Evolutionary conservation across 208 protist species (phyloP), one percentile per base, ranked within the genome.

Genomic region (Acanthamoeba castellanii): DNA sequence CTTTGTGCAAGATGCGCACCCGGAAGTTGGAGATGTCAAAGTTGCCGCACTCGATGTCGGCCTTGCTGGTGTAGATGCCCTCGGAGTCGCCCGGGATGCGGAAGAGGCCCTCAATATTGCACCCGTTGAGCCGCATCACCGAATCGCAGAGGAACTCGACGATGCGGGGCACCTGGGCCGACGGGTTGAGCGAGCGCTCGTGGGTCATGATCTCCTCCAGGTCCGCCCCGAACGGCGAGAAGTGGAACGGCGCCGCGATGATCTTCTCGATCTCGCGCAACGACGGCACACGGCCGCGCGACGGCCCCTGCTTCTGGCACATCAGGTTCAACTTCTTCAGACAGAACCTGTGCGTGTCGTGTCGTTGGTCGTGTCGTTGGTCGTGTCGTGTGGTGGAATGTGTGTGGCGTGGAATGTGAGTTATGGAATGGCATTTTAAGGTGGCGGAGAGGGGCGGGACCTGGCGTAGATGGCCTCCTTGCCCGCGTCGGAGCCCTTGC

Each of bases 41-140:
- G 85, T 74, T 72, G 59, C 85, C 85, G 30, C 85, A 91, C 34
- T 91, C 85, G 85, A 91, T 91, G 52, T 91, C 85, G 57, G 85
- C 85, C 61, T 91, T 91, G 59, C 52, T 91, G 8, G 32, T 72
- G 61, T 91, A 91, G 37, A 91, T 37, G 22, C 61, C 37, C 57
- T 70, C 85, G 32, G 85, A 74, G 42, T 91, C 85, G 27, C 85
- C 85, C 13, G 52, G 52, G 30, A 91, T 91, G 16, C 85, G 52
- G 55, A 91, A 91, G 34, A 91, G n/a, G 34, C 85, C 85, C 85
- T 91, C 61, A 37, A 84, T 84, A 6, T 84, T 47, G 45, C 34
- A 84, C 7, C 76, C 76, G 76, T 84, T 84, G 42, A 84, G 76
- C 7, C 47, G 76, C 20, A 57, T 16, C 20, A 84, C 47, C 20